Conservation (phyloP, 345 rosid species). For the Corchorus olitorius region DNA sequence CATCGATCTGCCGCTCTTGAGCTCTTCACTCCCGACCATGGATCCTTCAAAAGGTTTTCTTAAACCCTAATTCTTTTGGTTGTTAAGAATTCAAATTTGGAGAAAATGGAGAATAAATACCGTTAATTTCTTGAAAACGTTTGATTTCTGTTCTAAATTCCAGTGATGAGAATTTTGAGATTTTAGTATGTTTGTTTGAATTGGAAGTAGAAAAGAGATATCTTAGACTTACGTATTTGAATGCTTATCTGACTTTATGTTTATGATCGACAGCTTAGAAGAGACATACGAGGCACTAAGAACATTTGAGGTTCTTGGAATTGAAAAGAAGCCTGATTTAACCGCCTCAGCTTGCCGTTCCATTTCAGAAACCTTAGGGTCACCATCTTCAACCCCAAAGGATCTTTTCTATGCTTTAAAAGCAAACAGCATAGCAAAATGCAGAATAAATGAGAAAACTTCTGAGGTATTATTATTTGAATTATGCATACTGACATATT, state of each 20-base stretch:
- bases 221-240: neutral
- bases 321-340: slow-evolving; percentile 54
- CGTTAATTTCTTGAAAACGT: neutral
- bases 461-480: slow-evolving; percentile 54
- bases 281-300: slow-evolving; percentile 80
- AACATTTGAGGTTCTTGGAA: slow-evolving; percentile 75
- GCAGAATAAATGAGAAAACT: slow-evolving; percentile 44
- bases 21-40: slow-evolving; percentile 58
- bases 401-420: slow-evolving; percentile 73
- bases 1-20: slow-evolving; percentile 95
- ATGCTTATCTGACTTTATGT: neutral
- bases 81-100: neutral
- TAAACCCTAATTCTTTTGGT: neutral
- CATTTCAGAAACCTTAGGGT: slow-evolving; percentile 50
- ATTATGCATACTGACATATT: neutral
- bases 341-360: slow-evolving; percentile 49
- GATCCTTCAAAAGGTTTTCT: slow-evolving; percentile 70
- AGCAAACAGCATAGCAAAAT: slow-evolving; percentile 64
- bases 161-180: neutral
- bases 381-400: slow-evolving; percentile 59
- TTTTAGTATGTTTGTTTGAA: neutral
- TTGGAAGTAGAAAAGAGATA: neutral
- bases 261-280: slow-evolving; percentile 52
- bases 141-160: neutral
- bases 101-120: slow-evolving; percentile 1